Percentiles rank a stretch among this genome's conserved stretches.
phyloP scores from a whole-genome alignment of 2,329 filamentous ascomycete species.

The Fusarium luffae region DNA sequence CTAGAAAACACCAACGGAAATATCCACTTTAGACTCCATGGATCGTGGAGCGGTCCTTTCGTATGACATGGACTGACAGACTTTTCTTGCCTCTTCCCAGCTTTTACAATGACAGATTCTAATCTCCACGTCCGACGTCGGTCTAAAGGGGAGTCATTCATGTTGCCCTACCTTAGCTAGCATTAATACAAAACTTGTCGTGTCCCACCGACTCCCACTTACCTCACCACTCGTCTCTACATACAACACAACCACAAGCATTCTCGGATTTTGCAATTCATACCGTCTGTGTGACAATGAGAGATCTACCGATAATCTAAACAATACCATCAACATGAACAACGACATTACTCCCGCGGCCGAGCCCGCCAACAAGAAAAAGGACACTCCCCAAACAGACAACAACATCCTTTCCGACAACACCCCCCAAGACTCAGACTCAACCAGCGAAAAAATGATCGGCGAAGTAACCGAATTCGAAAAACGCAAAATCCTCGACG shows the following conservation, averaged over 20 bases:
- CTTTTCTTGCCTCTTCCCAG: conserved; percentile 35
- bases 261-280: neutral
- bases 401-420: conserved; percentile 21
- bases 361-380: conserved; percentile 26
- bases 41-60: conserved; percentile 26
- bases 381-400: conserved; percentile 18
- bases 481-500: conserved; percentile 41
- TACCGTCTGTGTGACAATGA: conserved; percentile 40
- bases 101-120: neutral
- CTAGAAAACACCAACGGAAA: conserved; percentile 31
- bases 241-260: too few species aligned
- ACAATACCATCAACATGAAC: conserved; percentile 28
- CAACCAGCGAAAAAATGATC: conserved; percentile 39
- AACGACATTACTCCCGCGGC: conserved; percentile 27
- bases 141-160: conserved; percentile 25
- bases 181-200: conserved; percentile 28
- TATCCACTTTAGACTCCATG: conserved; percentile 25
- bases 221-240: neutral
- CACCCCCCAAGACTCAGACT: conserved; percentile 20
- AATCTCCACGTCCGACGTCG: conserved; percentile 31
- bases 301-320: conserved; percentile 19
- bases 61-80: conserved; percentile 40
- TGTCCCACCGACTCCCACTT: neutral
- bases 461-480: conserved; percentile 43
- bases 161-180: neutral